phyloP scores from a whole-genome alignment of 164 flowering plant species.

The Litsea cubeba region DNA sequence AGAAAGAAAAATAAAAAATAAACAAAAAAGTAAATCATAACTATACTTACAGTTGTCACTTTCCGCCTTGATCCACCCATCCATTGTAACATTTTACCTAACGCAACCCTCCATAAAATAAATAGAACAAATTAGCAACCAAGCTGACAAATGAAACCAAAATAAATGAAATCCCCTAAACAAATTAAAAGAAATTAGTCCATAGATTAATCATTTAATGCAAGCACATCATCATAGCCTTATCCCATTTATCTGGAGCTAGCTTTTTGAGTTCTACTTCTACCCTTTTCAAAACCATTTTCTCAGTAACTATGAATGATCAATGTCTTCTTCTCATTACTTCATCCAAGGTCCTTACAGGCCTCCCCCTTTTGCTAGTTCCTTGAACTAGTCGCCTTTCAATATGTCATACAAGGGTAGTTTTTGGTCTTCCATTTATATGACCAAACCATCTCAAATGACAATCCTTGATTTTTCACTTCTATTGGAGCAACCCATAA shows the following conservation, averaged over 20 bases:
- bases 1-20: not conserved
- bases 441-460: no score
- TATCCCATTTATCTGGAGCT: not conserved
- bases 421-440: no score
- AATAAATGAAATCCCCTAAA: not conserved
- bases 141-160: slow-evolving; percentile 4
- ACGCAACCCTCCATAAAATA: not conserved
- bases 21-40: not conserved
- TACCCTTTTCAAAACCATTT: not conserved
- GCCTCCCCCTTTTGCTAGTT: no score
- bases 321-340: no score
- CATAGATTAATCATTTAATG: not conserved
- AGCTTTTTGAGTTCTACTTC: not conserved
- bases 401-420: no score
- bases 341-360: no score
- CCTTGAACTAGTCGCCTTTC: no score
- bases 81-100: slow-evolving; percentile 68
- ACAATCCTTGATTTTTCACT: no score
- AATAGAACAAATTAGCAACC: not conserved
- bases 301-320: not conserved
- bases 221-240: not conserved
- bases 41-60: slow-evolving; percentile 59
- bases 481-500: no score
- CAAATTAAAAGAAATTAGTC: not conserved
- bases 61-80: slow-evolving; percentile 94